phyloP scores from a whole-genome alignment of 805 yeast genomes.

The Ogataea pini region DNA sequence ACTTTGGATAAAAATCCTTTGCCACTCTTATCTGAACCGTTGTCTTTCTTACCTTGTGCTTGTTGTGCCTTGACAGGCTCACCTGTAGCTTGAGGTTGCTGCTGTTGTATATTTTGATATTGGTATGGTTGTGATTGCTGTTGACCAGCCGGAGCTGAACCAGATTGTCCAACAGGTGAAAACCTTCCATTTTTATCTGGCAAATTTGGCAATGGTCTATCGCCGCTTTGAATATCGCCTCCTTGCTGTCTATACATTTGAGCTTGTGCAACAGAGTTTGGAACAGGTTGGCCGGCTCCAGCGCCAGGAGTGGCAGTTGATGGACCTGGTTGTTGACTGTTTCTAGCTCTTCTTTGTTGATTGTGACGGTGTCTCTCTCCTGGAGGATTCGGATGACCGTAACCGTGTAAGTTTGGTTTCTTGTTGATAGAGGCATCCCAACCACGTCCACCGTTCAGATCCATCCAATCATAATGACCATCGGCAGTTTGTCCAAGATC shows the following conservation, averaged over 20 bases:
- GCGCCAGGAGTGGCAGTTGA: slow-evolving; percentile 20
- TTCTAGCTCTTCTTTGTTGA: slow-evolving; percentile 38
- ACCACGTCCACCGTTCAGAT: slow-evolving; percentile 89
- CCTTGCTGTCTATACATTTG: slow-evolving; percentile 21
- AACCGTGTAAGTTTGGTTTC: slow-evolving; percentile 93
- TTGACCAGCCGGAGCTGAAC: slow-evolving; percentile 13
- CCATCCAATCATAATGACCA: slow-evolving; percentile 98
- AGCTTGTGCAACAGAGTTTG: slow-evolving; percentile 16
- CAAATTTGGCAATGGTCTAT: slow-evolving; percentile 38
- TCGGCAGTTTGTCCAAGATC: slow-evolving; percentile 72
- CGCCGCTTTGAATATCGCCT: slow-evolving; percentile 24
- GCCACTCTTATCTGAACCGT: slow-evolving; percentile 21
- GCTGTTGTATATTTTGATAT: slow-evolving; percentile 22
- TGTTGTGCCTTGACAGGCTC: slow-evolving; percentile 21
- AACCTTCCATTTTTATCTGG: slow-evolving; percentile 31
- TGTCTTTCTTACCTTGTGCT: slow-evolving; percentile 18
- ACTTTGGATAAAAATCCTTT: slow-evolving; percentile 32
- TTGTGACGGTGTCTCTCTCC: slow-evolving; percentile 49
- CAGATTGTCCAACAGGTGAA: slow-evolving; percentile 21
- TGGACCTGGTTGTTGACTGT: slow-evolving; percentile 30
- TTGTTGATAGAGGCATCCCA: slow-evolving; percentile 91
- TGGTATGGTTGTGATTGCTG: slow-evolving; percentile 20
- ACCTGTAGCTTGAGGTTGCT: slow-evolving; percentile 26
- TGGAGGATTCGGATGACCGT: slow-evolving; percentile 91
- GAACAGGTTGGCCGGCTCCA: slow-evolving; percentile 16